Conservation (phyloP, 768 basidiomycete species). For the Gymnopilus dilepis region DNA sequence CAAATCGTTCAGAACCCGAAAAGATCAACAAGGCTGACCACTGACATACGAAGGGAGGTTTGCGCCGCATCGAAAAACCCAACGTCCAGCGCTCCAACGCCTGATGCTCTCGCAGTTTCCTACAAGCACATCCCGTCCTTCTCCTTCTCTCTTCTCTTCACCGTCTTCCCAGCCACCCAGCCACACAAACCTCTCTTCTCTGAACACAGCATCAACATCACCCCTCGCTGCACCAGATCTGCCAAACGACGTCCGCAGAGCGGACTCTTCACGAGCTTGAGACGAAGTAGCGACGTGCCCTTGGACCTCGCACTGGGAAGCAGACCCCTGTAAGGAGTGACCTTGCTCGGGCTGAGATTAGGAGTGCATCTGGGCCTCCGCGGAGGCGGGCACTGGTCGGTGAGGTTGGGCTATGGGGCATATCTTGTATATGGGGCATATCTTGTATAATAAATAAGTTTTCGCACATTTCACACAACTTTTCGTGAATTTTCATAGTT, state of each 20-base stretch:
- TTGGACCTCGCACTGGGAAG: too few relatives aligned
- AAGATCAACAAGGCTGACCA: too few relatives aligned
- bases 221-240: not conserved
- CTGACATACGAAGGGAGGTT: too few relatives aligned
- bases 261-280: not conserved
- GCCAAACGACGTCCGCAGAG: not conserved
- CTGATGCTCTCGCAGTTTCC: constrained; percentile 8
- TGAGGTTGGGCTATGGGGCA: too few relatives aligned
- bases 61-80: constrained; percentile 12
- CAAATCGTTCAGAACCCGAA: too few relatives aligned
- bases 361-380: not conserved
- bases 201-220: not conserved
- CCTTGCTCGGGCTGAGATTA: not conserved
- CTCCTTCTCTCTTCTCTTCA: not conserved
- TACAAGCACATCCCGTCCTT: constrained; percentile 10
- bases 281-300: not conserved
- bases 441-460: too few relatives aligned
- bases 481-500: too few relatives aligned
- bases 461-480: too few relatives aligned
- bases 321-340: too few relatives aligned
- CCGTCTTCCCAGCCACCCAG: not conserved
- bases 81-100: constrained; percentile 19
- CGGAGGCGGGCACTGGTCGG: not conserved
- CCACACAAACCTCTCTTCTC: not conserved
- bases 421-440: too few relatives aligned